phyloP scores from a whole-genome alignment of 2,329 filamentous ascomycete species.

The Chrysosporium queenslandicum region DNA sequence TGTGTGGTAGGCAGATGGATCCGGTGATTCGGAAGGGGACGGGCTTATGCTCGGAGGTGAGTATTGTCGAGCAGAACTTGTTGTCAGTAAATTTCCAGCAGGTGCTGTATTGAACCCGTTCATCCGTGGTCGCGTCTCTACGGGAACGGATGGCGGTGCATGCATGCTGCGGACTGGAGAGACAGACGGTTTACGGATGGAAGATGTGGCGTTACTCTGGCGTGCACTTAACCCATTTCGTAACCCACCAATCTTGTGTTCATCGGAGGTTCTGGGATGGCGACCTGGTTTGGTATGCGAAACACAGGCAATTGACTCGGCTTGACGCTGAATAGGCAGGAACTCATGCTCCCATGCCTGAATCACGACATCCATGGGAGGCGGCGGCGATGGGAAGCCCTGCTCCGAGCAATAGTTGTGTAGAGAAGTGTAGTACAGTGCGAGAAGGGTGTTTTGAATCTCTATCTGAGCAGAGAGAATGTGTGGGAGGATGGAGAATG shows the following conservation, averaged over 20 bases:
- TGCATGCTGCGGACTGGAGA: constrained; percentile 23
- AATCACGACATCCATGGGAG: constrained; percentile 62
- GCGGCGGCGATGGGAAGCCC: constrained; percentile 60
- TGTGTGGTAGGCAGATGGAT: not conserved
- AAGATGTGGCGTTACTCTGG: constrained; percentile 31
- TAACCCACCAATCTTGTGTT: constrained; percentile 38
- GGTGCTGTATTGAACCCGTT: constrained; percentile 14
- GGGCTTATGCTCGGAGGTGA: constrained; percentile 1
- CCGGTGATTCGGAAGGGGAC: not conserved
- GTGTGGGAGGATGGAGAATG: constrained; percentile 63
- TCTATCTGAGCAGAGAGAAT: constrained; percentile 61
- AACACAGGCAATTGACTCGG: constrained; percentile 56
- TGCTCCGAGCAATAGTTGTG: constrained; percentile 62
- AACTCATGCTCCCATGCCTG: constrained; percentile 55
- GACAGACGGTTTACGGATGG: constrained; percentile 25
- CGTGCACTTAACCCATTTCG: constrained; percentile 26
- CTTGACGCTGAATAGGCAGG: constrained; percentile 52
- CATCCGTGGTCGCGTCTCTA: constrained; percentile 22
- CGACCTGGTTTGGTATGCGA: constrained; percentile 57
- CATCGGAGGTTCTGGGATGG: constrained; percentile 44
- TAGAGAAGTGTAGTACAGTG: constrained; percentile 65
- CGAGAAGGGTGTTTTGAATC: constrained; percentile 68
- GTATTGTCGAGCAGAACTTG: not conserved
- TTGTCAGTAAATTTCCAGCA: not conserved
- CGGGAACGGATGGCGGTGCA: constrained; percentile 21